Percentiles rank a stretch among this genome's conserved stretches.
Conservation (phyloP, 371 early-diverging fungal genomes). For the Mortierella sp. region DNA sequence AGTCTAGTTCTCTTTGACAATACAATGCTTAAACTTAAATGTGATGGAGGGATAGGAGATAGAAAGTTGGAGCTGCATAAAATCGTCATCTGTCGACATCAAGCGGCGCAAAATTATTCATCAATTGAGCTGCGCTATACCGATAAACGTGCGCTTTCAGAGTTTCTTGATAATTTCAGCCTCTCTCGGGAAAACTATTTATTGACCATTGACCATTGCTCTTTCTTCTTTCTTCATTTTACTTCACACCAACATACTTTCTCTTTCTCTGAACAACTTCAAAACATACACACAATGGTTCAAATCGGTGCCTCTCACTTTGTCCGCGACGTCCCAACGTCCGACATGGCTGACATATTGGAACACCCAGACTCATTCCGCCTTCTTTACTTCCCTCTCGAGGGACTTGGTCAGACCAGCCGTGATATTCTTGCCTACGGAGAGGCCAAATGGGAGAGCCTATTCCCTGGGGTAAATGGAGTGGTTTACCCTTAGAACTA, state of each 20-base stretch:
- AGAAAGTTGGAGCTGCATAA: too few relatives aligned
- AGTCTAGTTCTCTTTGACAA: too few relatives aligned
- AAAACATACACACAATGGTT: neutral
- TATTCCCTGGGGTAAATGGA: neutral
- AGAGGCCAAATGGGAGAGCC: conserved; percentile 25
- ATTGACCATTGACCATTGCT: too few relatives aligned
- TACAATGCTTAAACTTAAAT: neutral
- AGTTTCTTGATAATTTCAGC: too few relatives aligned
- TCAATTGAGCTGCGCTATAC: too few relatives aligned
- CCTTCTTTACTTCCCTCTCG: conserved; percentile 28
- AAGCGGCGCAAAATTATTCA: too few relatives aligned
- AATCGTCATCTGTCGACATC: neutral
- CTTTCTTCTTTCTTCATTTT: too few relatives aligned
- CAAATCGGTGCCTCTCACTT: conserved; percentile 1
- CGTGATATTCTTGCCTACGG: conserved; percentile 30
- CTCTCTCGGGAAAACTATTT: too few relatives aligned
- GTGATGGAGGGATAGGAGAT: neutral
- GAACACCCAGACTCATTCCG: conserved; percentile 17
- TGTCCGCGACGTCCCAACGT: conserved; percentile 6
- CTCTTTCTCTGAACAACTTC: too few relatives aligned
- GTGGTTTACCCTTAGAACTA: neutral
- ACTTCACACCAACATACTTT: too few relatives aligned
- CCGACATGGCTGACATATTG: conserved; percentile 17
- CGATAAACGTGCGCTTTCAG: too few relatives aligned
- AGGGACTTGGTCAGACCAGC: conserved; percentile 16